Evolutionary conservation across 1,284 basidiomycete genomes (phyloP).

Genomic region (Coniferiporia weirii): DNA sequence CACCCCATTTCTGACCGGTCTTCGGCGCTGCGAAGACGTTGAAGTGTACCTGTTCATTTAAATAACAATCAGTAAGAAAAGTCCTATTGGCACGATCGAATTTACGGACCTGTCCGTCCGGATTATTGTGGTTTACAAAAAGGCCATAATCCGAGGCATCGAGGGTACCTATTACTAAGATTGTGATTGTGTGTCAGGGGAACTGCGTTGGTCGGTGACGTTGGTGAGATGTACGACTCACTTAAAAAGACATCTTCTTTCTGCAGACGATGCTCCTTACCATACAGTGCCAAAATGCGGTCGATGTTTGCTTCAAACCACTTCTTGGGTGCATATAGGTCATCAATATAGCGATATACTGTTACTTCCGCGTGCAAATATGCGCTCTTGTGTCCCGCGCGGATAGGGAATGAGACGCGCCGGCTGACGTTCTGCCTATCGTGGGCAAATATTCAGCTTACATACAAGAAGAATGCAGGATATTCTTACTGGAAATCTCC

Average conservation of each 20-base stretch:
- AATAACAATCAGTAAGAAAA: slow-evolving; percentile 1
- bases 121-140: slow-evolving; percentile 65
- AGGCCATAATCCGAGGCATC: slow-evolving; percentile 62
- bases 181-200: background rate
- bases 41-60: slow-evolving; percentile 47
- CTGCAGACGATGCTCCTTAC: slow-evolving; percentile 46
- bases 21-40: slow-evolving; percentile 54
- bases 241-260: slow-evolving; percentile 69
- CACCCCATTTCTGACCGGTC: slow-evolving; percentile 58
- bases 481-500: slow-evolving; percentile 32
- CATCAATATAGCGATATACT: slow-evolving; percentile 60
- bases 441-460: background rate
- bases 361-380: slow-evolving; percentile 64
- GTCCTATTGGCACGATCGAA: background rate
- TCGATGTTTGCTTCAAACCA: slow-evolving; percentile 74
- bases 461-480: background rate
- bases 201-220: background rate
- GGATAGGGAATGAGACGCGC: slow-evolving; percentile 54
- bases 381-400: slow-evolving; percentile 59
- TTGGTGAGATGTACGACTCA: slow-evolving; percentile 29
- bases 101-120: slow-evolving; percentile 49
- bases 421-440: slow-evolving; percentile 44
- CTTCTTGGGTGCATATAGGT: slow-evolving; percentile 52
- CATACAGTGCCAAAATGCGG: slow-evolving; percentile 52
- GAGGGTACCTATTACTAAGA: slow-evolving; percentile 63